Conservation (phyloP, 148 eudicot species). For the Camellia granthamiana region DNA sequence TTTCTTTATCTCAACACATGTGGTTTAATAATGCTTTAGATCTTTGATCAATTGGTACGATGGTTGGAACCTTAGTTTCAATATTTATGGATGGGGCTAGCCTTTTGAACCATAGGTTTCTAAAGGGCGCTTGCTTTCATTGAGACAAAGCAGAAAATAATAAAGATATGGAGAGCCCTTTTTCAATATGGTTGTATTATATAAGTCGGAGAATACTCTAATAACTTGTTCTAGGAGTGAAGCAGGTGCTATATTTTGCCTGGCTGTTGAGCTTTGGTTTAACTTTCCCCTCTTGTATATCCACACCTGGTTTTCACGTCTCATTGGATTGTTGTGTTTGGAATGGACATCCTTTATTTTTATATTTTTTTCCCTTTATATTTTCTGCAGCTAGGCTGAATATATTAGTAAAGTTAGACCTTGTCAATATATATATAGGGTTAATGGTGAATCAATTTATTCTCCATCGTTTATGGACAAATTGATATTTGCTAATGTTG, state of each 20-base stretch:
- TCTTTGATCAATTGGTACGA: not conserved
- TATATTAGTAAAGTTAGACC: too few relatives aligned
- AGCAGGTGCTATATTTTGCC: not conserved
- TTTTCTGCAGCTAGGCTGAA: too few relatives aligned
- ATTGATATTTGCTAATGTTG: too few relatives aligned
- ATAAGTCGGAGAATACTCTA: slow-evolving; percentile 16
- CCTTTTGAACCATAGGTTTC: slow-evolving; percentile 20
- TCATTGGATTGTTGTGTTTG: not conserved
- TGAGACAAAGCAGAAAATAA: slow-evolving; percentile 18
- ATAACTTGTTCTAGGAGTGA: slow-evolving; percentile 14
- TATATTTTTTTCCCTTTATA: too few relatives aligned
- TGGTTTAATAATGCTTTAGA: not conserved
- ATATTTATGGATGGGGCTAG: not conserved
- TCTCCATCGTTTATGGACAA: too few relatives aligned
- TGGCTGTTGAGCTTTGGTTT: slow-evolving; percentile 20
- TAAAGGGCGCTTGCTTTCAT: not conserved
- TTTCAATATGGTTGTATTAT: slow-evolving; percentile 18
- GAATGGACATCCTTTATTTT: too few relatives aligned
- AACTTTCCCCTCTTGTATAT: too few relatives aligned
- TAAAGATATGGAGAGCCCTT: slow-evolving; percentile 22
- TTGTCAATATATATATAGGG: too few relatives aligned
- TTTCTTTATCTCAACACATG: not conserved
- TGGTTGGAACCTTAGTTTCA: not conserved
- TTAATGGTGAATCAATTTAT: too few relatives aligned
- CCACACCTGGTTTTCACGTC: not conserved